Percentiles rank a stretch among this genome's conserved stretches.
phyloP scores from a whole-genome alignment of 495 filamentous ascomycete genomes.

The Parachaetomium inaequale region DNA sequence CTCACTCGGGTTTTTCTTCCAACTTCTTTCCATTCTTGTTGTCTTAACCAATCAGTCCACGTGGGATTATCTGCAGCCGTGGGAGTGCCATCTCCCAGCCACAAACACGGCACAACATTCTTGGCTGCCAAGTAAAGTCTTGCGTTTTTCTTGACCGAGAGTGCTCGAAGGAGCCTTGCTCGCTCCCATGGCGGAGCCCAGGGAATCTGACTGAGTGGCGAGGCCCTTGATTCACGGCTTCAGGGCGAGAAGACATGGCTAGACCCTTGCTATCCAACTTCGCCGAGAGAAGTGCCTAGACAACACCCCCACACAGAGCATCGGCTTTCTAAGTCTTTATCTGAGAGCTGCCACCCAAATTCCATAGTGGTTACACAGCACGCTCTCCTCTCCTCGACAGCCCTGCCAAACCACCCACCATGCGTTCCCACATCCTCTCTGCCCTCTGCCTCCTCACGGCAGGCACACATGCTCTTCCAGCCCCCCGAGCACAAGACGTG shows the following conservation, averaged over 20 bases:
- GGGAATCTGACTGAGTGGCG: neutral
- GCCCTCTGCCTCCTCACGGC: slow-evolving; percentile 3
- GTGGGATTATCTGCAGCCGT: neutral
- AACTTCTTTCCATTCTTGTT: neutral
- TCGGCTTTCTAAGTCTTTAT: neutral
- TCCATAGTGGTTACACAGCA: neutral
- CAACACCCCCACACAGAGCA: neutral
- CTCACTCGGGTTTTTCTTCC: neutral
- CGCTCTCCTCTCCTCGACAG: neutral
- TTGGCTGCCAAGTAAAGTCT: neutral
- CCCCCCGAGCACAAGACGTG: neutral
- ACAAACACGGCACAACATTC: neutral
- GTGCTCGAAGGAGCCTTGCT: neutral
- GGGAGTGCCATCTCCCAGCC: neutral
- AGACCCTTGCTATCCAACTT: neutral
- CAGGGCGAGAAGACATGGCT: neutral
- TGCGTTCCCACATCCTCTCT: slow-evolving; percentile 4
- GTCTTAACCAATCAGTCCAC: neutral
- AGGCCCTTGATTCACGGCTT: neutral
- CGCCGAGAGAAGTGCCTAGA: neutral
- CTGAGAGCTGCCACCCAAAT: neutral
- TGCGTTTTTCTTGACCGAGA: neutral
- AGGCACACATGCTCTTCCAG: neutral
- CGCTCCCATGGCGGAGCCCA: neutral
- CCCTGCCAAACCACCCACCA: neutral